Conservation (phyloP, 164 flowering plant species). For the Vitis amurensis region DNA sequence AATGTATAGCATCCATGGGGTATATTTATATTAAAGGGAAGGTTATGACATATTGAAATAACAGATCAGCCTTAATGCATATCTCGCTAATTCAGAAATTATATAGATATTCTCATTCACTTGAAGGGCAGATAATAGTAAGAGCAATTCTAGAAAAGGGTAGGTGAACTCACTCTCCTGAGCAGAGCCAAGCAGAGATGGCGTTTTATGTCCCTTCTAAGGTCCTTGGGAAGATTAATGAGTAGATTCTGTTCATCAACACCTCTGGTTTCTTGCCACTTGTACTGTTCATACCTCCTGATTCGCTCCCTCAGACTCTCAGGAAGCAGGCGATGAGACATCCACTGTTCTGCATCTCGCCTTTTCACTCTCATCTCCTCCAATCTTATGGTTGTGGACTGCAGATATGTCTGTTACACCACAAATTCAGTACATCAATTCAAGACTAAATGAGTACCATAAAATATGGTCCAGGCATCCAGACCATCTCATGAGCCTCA, state of each 20-base stretch:
- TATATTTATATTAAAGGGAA: no score
- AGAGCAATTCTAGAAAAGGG: background rate
- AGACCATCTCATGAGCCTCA: no score
- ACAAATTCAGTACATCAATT: constrained; percentile 1
- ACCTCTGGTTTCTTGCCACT: constrained; percentile 59
- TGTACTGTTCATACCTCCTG: constrained; percentile 49
- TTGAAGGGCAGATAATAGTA: background rate
- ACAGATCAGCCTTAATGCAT: no score
- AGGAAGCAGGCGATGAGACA: constrained; percentile 56
- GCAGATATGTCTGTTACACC: constrained; percentile 46
- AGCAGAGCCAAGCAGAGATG: constrained; percentile 53
- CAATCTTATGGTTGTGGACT: constrained; percentile 48
- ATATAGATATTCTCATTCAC: background rate
- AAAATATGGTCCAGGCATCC: no score
- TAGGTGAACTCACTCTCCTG: constrained; percentile 34
- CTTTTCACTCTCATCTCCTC: constrained; percentile 60
- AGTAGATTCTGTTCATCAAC: constrained; percentile 48
- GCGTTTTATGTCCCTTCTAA: constrained; percentile 51
- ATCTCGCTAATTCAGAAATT: no score
- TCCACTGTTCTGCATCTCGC: constrained; percentile 56
- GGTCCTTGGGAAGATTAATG: constrained; percentile 46
- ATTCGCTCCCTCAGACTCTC: constrained; percentile 46
- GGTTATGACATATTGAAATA: no score
- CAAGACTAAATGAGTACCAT: background rate
- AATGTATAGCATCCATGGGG: no score